Conservation (phyloP, 108 stramenopile species). For the Cylindrotheca fusiformis region DNA sequence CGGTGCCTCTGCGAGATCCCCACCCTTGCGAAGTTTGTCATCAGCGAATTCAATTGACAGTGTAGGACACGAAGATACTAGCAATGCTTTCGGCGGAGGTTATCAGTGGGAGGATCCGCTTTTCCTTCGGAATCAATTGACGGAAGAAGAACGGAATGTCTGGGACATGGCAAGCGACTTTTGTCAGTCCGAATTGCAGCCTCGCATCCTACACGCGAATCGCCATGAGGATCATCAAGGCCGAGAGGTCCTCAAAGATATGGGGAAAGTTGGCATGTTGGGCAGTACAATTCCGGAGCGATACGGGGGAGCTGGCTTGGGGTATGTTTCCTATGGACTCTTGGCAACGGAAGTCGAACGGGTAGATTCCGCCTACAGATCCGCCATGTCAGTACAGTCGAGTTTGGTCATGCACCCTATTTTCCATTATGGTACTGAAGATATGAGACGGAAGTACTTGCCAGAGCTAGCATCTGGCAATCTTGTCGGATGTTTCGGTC, state of each 20-base stretch:
- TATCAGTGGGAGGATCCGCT: constrained; percentile 54
- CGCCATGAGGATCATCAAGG: constrained; percentile 78
- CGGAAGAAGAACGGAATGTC: constrained; percentile 43
- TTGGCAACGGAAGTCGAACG: constrained; percentile 86
- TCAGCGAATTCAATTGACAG: neutral
- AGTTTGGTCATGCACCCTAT: constrained; percentile 97
- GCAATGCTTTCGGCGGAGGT: constrained; percentile 26
- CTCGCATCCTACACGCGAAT: constrained; percentile 77
- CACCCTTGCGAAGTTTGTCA: neutral
- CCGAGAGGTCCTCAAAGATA: constrained; percentile 66
- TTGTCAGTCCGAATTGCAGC: constrained; percentile 81
- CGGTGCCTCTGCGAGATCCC: neutral
- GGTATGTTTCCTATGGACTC: constrained; percentile 90
- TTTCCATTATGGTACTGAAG: constrained; percentile 85
- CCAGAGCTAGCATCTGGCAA: constrained; percentile 83
- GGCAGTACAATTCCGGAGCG: constrained; percentile 83
- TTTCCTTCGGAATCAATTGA: constrained; percentile 30
- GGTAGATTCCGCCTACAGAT: constrained; percentile 89
- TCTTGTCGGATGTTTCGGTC: constrained; percentile 92
- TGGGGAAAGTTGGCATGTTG: constrained; percentile 90
- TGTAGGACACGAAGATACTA: neutral
- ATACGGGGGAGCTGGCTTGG: constrained; percentile 85
- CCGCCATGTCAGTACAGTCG: constrained; percentile 92
- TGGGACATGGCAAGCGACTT: constrained; percentile 67
- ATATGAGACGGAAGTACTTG: constrained; percentile 82